phyloP scores from a whole-genome alignment of 805 yeast genomes.

The Wickerhamiella vanderwaltii region DNA sequence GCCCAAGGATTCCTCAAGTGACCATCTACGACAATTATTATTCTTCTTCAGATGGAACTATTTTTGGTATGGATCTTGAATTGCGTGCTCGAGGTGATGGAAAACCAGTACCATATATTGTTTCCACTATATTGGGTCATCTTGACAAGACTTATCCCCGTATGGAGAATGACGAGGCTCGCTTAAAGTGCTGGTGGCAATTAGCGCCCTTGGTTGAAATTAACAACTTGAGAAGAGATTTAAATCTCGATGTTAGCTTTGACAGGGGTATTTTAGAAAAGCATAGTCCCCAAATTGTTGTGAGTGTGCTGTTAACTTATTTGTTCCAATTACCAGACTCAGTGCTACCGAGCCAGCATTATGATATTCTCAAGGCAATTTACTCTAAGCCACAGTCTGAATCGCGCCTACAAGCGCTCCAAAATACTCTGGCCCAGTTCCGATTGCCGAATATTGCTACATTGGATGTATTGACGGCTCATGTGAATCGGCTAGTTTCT shows the following conservation, averaged over 20 bases:
- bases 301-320: slow-evolving; percentile 59
- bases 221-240: slow-evolving; percentile 46
- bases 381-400: slow-evolving; percentile 36
- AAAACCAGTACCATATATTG: slow-evolving; percentile 56
- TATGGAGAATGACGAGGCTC: slow-evolving; percentile 51
- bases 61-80: slow-evolving; percentile 69
- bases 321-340: slow-evolving; percentile 72
- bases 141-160: slow-evolving; percentile 60
- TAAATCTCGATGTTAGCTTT: slow-evolving; percentile 29
- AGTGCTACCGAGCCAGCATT: slow-evolving; percentile 48
- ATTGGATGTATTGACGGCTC: slow-evolving; percentile 66
- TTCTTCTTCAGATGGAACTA: slow-evolving; percentile 51
- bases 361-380: slow-evolving; percentile 56
- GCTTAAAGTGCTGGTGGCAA: slow-evolving; percentile 56
- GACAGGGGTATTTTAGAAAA: slow-evolving; percentile 26
- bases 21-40: slow-evolving; percentile 70
- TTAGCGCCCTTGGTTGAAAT: slow-evolving; percentile 49
- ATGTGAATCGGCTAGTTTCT: slow-evolving; percentile 50
- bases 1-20: slow-evolving; percentile 61
- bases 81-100: slow-evolving; percentile 59
- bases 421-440: slow-evolving; percentile 51
- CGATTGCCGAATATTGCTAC: slow-evolving; percentile 67
- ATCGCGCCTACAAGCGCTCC: slow-evolving; percentile 47
- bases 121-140: slow-evolving; percentile 49
- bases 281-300: slow-evolving; percentile 44